A percentile compares a stretch with the other conserved stretches of the same genome.
Evolutionary conservation across 1,284 basidiomycete genomes (phyloP).

Genomic region (Serendipita sp.): DNA sequence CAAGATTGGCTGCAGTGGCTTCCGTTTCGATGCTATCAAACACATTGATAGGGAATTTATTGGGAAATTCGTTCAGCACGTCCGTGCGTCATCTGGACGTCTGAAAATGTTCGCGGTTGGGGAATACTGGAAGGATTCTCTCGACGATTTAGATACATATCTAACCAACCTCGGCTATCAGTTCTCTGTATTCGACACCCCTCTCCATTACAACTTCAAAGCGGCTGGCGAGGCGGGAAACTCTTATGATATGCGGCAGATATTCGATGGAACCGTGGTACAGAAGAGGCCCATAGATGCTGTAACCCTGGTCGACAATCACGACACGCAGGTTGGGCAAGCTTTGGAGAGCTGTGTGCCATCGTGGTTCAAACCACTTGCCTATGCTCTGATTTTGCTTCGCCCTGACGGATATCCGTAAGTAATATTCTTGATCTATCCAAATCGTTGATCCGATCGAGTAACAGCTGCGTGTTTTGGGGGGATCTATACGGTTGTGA

Average conservation of each 20-base stretch:
- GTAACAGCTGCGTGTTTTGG: conserved; percentile 34
- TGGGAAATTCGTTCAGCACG: conserved; percentile 34
- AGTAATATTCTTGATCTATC: conserved; percentile 11
- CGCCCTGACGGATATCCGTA: conserved; percentile 39
- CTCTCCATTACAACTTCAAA: conserved; percentile 42
- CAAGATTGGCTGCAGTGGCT: conserved; percentile 2
- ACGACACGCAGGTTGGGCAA: conserved; percentile 34
- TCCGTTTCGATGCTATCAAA: conserved; percentile 21
- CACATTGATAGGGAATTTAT: conserved; percentile 32
- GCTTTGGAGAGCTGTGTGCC: conserved; percentile 38
- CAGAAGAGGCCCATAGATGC: conserved; percentile 39
- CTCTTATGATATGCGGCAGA: conserved; percentile 34
- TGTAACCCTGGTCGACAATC: conserved; percentile 40
- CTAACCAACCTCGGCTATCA: conserved; percentile 24
- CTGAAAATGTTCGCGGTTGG: conserved; percentile 33
- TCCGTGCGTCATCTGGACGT: conserved; percentile 30
- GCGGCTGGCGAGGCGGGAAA: conserved; percentile 32
- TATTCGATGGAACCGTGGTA: conserved; percentile 42
- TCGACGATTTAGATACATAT: conserved; percentile 28
- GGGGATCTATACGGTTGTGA: conserved; percentile 38
- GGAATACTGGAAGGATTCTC: conserved; percentile 36
- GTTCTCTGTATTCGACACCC: conserved; percentile 42
- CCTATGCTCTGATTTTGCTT: conserved; percentile 40
- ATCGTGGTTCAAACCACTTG: conserved; percentile 39
- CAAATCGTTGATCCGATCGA: background rate